phyloP scores from a whole-genome alignment of 176 grass and related monocot genomes.

The Tillandsia leiboldiana region DNA sequence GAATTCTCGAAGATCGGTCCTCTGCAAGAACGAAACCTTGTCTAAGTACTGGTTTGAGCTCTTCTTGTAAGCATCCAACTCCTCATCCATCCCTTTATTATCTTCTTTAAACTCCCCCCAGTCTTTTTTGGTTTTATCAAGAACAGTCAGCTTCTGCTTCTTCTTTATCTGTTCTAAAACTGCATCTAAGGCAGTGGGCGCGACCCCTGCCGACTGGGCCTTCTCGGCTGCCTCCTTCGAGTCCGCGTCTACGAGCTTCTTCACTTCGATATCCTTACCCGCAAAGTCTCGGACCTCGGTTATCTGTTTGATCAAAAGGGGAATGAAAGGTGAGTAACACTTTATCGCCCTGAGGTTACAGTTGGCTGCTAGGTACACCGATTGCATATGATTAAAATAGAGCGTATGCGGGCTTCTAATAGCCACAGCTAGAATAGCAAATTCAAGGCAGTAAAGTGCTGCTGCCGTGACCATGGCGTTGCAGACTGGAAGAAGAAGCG shows the following conservation, averaged over 20 bases:
- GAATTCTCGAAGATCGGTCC: slow-evolving; percentile 78
- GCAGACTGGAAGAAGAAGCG: too few relatives aligned
- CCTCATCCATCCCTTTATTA: slow-evolving; percentile 69
- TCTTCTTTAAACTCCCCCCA: slow-evolving; percentile 97
- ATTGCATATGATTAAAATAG: too few relatives aligned
- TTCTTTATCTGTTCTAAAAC: slow-evolving; percentile 95
- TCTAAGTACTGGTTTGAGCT: slow-evolving; percentile 95
- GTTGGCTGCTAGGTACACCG: too few relatives aligned
- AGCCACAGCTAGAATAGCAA: too few relatives aligned
- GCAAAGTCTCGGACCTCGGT: slow-evolving; percentile 86
- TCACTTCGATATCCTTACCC: slow-evolving; percentile 82
- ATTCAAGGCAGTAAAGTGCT: too few relatives aligned
- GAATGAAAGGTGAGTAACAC: neutral
- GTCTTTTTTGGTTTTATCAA: slow-evolving; percentile 97
- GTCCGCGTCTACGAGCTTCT: slow-evolving; percentile 78
- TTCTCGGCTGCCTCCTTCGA: slow-evolving; percentile 91
- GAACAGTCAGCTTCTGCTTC: slow-evolving; percentile 91
- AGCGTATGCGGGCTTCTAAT: too few relatives aligned
- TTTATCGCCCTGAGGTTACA: too few relatives aligned
- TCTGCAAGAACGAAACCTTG: slow-evolving; percentile 81
- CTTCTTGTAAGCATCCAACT: slow-evolving; percentile 90
- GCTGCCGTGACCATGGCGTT: too few relatives aligned
- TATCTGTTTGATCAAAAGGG: slow-evolving; percentile 39
- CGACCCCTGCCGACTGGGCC: slow-evolving; percentile 34
- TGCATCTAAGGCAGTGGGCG: slow-evolving; percentile 42